These are phyloP conservation scores for Neofusicoccum laricinum DNA, from an alignment of 2,329 filamentous ascomycete genomes.

Conservation along the genomic window DNA sequence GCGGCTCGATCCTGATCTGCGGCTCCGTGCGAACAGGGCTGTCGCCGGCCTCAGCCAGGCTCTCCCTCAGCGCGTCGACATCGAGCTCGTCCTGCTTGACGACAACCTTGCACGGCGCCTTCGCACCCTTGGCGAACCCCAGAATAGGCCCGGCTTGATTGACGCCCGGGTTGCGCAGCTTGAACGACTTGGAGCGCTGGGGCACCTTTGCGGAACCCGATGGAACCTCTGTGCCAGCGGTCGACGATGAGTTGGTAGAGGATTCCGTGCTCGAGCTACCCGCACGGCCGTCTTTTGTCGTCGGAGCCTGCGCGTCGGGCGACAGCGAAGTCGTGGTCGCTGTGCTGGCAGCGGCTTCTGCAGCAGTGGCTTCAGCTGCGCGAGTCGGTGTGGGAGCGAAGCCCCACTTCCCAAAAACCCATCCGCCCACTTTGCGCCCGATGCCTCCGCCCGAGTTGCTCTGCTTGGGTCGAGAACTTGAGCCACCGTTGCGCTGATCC, in stretches of 20 bases:
- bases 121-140: slow-evolving; percentile 31
- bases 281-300: slow-evolving; percentile 2
- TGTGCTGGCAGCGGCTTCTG: neutral
- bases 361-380: slow-evolving; percentile 5
- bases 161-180: slow-evolving; percentile 32
- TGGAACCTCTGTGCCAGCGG: neutral
- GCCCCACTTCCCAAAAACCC: slow-evolving; percentile 64
- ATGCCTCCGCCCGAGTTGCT: slow-evolving; percentile 19
- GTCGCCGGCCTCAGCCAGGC: slow-evolving; percentile 26
- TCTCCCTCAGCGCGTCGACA: slow-evolving; percentile 36
- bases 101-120: slow-evolving; percentile 32
- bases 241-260: neutral
- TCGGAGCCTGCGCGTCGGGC: slow-evolving; percentile 6
- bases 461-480: slow-evolving; percentile 4
- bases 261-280: neutral
- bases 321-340: slow-evolving; percentile 18
- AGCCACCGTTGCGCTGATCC: slow-evolving; percentile 12
- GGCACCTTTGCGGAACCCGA: neutral
- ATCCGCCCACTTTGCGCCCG: slow-evolving; percentile 61
- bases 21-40: slow-evolving; percentile 10
- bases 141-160: slow-evolving; percentile 39
- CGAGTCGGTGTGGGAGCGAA: slow-evolving; percentile 38
- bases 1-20: slow-evolving; percentile 14
- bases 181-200: slow-evolving; percentile 1
- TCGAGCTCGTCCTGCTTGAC: slow-evolving; percentile 32